Base-by-base conservation (phyloP, 352 stramenopile species). In the Phytophthora melonis region DNA sequence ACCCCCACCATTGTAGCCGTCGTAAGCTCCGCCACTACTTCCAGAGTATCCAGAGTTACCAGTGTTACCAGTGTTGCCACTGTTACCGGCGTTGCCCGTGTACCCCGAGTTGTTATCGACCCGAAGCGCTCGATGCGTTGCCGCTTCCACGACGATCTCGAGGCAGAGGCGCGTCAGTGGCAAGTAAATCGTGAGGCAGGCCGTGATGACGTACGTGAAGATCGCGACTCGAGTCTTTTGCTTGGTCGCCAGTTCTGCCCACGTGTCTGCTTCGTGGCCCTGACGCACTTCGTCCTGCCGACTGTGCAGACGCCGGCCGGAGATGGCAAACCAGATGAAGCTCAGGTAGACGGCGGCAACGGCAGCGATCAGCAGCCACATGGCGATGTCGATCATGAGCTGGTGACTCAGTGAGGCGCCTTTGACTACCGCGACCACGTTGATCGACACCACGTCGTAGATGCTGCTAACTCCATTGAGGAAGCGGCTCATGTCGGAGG, bases 201-300 rank as follows among this genome's bases (percentile, higher is more conserved):
- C 63, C n/a, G 78, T 83, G 62, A 83, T 71, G 8, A 82, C 70
- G 55, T 72, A 79, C n/a, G 78, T 85, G 32, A 73, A 72, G 14
- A 72, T 16, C 58, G 73, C 72, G 39, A 82, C 59, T 55, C 66
- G 67, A 19, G 58, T 72, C 39, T 74, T 68, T 53, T 78, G 72
- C 34, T 72, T 85, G 1, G 41, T 49, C 9, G 72, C 68, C 0
- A 83, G 25, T 10, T 58, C 43, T 1, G 72, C 75, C 74, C 70
- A 83, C 1, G 72, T 73, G 0, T 57, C 66, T 5, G 68, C 77
- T 61, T 84, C 78, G 21, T 83, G 67, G 50, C 74, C 78, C 21
- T 82, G 72, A 14, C 74, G 71, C n/a, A 88, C 70, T 58, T 82
- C 77, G 7, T 82, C 80, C 2, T 55, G 61, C 4, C 68, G 57